phyloP scores from a whole-genome alignment of 1,284 basidiomycete genomes.

The Athelia sp. region DNA sequence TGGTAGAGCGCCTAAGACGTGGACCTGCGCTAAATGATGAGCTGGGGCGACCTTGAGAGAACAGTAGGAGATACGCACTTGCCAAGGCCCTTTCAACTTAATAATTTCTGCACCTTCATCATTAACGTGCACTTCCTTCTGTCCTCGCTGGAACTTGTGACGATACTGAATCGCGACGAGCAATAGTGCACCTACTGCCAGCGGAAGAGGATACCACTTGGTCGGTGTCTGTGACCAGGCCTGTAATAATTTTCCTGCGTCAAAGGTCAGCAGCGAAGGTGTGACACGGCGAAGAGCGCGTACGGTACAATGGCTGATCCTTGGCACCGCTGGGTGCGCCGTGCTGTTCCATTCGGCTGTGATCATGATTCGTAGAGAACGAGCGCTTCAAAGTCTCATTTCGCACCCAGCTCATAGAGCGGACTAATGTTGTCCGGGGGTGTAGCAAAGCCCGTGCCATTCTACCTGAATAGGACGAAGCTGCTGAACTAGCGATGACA shows the following conservation, averaged over 20 bases:
- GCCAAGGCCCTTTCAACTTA: constrained; percentile 89
- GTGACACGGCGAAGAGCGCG: constrained; percentile 15
- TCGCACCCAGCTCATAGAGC: constrained; percentile 38
- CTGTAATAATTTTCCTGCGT: constrained; percentile 46
- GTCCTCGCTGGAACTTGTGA: constrained; percentile 45
- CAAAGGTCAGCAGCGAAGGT: constrained; percentile 3
- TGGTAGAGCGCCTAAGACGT: constrained; percentile 93
- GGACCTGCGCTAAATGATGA: constrained; percentile 59
- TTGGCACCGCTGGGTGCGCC: constrained; percentile 20
- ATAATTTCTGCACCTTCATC: constrained; percentile 68
- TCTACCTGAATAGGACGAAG: constrained; percentile 45
- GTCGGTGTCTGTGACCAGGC: constrained; percentile 90
- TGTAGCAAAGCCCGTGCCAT: constrained; percentile 44
- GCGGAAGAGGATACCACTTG: constrained; percentile 93
- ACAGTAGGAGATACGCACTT: constrained; percentile 52
- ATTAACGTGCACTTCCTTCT: constrained; percentile 68
- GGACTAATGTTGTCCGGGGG: constrained; percentile 36
- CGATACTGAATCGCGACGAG: constrained; percentile 82
- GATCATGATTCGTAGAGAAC: constrained; percentile 36
- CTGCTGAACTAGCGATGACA: constrained; percentile 47
- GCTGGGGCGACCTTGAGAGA: background rate
- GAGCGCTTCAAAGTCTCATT: constrained; percentile 36
- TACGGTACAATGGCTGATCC: constrained; percentile 47
- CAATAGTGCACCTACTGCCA: constrained; percentile 86
- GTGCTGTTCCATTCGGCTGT: constrained; percentile 22